Conservation (phyloP, 192 early-diverging fungal species). For the Phycomyces blakesleeanus region DNA sequence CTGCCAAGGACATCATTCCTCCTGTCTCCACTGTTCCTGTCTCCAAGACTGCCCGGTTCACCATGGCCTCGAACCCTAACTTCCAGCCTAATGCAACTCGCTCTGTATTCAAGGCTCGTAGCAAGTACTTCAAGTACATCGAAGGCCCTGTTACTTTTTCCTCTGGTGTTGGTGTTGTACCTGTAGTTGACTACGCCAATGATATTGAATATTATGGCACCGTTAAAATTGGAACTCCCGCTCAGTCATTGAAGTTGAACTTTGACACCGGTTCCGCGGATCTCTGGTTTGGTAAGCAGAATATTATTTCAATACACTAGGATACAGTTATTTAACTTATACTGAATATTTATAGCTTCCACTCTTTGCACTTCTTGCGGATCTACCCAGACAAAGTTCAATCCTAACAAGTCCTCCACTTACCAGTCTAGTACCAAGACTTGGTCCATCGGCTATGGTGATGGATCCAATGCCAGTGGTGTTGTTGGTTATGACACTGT, state of each 20-base stretch:
- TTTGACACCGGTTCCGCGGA: slow-evolving; percentile 73
- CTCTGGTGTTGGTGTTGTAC: not conserved
- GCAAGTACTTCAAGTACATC: not conserved
- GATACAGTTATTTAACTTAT: not conserved
- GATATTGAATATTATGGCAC: slow-evolving; percentile 64
- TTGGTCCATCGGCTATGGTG: slow-evolving; percentile 54
- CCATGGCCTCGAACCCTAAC: not conserved
- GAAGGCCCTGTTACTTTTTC: not conserved
- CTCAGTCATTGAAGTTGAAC: slow-evolving; percentile 62
- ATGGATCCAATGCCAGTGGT: slow-evolving; percentile 32
- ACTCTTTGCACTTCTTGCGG: slow-evolving; percentile 35
- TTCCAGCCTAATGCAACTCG: not conserved
- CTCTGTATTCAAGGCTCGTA: not conserved
- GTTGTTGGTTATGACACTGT: slow-evolving; percentile 26
- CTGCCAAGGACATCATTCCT: not conserved
- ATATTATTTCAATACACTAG: not conserved
- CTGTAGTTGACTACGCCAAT: slow-evolving; percentile 24
- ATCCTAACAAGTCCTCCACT: slow-evolving; percentile 48
- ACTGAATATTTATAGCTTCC: slow-evolving; percentile 32
- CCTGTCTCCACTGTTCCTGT: no score
- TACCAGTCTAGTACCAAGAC: slow-evolving; percentile 49
- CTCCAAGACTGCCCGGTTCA: no score
- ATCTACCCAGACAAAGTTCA: slow-evolving; percentile 43
- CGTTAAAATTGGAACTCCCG: slow-evolving; percentile 61
- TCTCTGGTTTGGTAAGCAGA: slow-evolving; percentile 51